Percentiles rank a stretch among this genome's conserved stretches.
These are phyloP conservation scores for Plasmodium sp. DNA, from an alignment of 169 alveolate genomes.

Conservation along the genomic window DNA sequence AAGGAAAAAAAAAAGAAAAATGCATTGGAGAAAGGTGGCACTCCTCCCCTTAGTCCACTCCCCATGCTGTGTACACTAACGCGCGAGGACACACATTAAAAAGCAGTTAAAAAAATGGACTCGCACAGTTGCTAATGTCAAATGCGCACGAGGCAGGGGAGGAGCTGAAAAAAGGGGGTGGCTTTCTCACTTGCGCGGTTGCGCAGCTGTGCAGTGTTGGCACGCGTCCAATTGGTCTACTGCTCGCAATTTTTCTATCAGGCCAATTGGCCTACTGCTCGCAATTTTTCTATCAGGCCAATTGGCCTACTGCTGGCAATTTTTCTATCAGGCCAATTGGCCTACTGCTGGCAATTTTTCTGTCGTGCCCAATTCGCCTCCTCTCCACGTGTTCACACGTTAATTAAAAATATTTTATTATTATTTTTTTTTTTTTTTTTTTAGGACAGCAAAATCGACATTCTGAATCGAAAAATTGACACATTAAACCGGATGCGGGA, in stretches of 20 bases:
- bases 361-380: not conserved
- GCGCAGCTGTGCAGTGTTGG: not conserved
- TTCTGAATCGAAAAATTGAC: constrained; percentile 47
- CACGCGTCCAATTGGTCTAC: not conserved
- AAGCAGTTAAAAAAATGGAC: not conserved
- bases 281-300: not conserved
- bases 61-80: not conserved
- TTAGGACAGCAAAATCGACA: constrained; percentile 57
- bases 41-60: not conserved
- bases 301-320: not conserved
- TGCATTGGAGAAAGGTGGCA: not conserved
- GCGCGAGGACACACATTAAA: not conserved
- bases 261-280: too few relatives aligned
- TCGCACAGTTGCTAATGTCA: not conserved
- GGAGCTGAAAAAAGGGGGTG: not conserved
- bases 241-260: not conserved
- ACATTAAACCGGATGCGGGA: constrained; percentile 32
- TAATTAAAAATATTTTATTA: not conserved
- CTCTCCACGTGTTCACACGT: not conserved
- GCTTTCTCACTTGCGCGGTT: not conserved
- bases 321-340: too few relatives aligned
- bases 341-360: too few relatives aligned
- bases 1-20: not conserved
- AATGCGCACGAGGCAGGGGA: not conserved
- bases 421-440: not conserved